Evolutionary conservation across 768 basidiomycete species (phyloP).

Genomic region (Termitomyces sp.): DNA sequence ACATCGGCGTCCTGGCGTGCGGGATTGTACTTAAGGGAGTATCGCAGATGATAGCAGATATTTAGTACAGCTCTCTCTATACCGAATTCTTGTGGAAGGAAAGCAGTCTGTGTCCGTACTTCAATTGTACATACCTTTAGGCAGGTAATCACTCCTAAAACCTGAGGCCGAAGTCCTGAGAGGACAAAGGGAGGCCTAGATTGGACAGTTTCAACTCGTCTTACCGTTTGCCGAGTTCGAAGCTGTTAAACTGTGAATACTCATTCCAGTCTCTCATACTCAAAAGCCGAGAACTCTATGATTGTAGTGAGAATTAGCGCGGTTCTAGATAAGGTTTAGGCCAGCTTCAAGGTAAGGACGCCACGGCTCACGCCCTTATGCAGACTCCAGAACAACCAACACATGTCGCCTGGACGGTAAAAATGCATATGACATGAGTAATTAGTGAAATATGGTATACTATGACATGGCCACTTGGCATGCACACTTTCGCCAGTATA

Average conservation of each 20-base stretch:
- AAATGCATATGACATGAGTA: neutral
- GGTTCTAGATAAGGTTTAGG: neutral
- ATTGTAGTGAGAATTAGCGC: neutral
- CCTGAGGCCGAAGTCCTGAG: conserved; percentile 11
- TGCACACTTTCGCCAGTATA: neutral
- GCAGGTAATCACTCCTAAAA: conserved; percentile 23
- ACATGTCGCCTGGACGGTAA: neutral
- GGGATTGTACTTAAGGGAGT: conserved; percentile 26
- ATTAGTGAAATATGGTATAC: neutral
- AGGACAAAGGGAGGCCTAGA: conserved; percentile 47
- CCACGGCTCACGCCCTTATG: neutral
- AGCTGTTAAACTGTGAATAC: neutral
- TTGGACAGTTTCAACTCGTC: conserved; percentile 45
- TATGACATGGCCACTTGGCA: neutral
- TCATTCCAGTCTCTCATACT: neutral
- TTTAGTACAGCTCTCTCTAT: conserved; percentile 42
- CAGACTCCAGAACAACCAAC: neutral
- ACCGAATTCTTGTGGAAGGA: conserved; percentile 37
- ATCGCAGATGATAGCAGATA: conserved; percentile 32
- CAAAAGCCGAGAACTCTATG: neutral
- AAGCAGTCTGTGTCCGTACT: conserved; percentile 31
- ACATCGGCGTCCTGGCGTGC: conserved; percentile 31
- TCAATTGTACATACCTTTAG: conserved; percentile 32
- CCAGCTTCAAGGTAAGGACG: neutral
- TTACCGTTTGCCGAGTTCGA: conserved; percentile 31